phyloP scores from a whole-genome alignment of 495 filamentous ascomycete species.

The Tuber aestivum region DNA sequence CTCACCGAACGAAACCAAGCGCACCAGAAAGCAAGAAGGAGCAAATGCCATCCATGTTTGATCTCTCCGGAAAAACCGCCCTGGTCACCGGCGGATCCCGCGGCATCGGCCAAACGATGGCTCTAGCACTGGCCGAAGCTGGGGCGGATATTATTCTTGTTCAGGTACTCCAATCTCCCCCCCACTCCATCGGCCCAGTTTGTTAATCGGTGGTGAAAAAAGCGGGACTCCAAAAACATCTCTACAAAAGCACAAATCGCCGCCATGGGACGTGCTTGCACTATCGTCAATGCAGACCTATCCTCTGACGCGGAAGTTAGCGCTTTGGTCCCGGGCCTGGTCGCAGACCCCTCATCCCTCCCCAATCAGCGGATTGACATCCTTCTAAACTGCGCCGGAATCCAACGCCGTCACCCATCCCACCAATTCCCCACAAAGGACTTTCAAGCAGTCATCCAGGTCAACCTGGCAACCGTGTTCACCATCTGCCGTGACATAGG shows the following conservation, averaged over 20 bases:
- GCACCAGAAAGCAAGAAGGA: background rate
- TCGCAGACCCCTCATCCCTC: constrained; percentile 48
- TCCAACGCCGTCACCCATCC: constrained; percentile 72
- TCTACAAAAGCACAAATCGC: constrained; percentile 58
- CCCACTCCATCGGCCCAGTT: too few relatives aligned
- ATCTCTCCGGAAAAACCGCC: constrained; percentile 64
- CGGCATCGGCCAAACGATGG: constrained; percentile 81
- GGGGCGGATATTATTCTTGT: constrained; percentile 77
- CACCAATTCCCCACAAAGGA: constrained; percentile 73
- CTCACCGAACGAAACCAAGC: background rate
- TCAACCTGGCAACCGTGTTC: constrained; percentile 80
- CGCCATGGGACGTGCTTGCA: constrained; percentile 59
- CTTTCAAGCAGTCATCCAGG: constrained; percentile 79
- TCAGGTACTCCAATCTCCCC: too few relatives aligned
- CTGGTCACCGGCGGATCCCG: constrained; percentile 81
- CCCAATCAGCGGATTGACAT: constrained; percentile 51
- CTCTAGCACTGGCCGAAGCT: constrained; percentile 72
- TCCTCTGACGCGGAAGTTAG: constrained; percentile 56
- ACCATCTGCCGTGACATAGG: constrained; percentile 76
- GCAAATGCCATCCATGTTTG: constrained; percentile 46
- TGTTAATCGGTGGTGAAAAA: background rate
- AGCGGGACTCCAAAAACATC: constrained; percentile 64
- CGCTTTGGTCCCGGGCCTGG: constrained; percentile 55
- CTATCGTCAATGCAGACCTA: constrained; percentile 70
- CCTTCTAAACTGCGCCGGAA: constrained; percentile 79